A percentile compares a stretch with the other conserved stretches of the same genome.
Conservation (phyloP, 495 filamentous ascomycete species). For the Podospora pseudocomata region DNA sequence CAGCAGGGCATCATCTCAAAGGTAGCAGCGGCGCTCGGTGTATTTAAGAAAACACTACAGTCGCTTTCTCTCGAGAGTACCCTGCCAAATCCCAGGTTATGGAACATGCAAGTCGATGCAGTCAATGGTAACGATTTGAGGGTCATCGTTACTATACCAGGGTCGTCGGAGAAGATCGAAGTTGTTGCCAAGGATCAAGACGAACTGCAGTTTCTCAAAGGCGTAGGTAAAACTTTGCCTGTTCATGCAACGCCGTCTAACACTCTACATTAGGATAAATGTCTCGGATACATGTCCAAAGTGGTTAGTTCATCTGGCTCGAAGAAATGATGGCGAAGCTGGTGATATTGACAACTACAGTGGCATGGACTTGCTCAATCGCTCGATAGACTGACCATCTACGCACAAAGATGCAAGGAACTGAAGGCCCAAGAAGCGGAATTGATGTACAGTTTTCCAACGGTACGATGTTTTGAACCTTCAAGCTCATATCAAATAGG, state of each 20-base stretch:
- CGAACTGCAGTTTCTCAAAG: slow-evolving; percentile 9
- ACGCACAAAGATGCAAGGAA: not conserved
- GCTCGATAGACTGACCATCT: not conserved
- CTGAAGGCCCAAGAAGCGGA: not conserved
- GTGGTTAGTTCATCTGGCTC: slow-evolving; percentile 7
- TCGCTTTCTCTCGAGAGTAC: not conserved
- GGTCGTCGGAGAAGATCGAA: not conserved
- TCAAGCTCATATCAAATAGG: slow-evolving; percentile 4
- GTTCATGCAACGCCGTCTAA: not conserved
- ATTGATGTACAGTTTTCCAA: not conserved
- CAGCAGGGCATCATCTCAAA: slow-evolving; percentile 7
- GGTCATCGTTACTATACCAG: slow-evolving; percentile 9
- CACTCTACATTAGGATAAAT: slow-evolving; percentile 13
- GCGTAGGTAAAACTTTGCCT: slow-evolving; percentile 15
- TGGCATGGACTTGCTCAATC: not conserved
- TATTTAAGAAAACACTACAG: slow-evolving; percentile 3
- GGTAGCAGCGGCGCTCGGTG: not conserved
- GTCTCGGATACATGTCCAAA: slow-evolving; percentile 23
- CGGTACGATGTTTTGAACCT: not conserved
- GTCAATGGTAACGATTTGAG: slow-evolving; percentile 1
- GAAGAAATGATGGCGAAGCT: not conserved
- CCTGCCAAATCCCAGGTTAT: not conserved
- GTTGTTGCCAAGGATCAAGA: slow-evolving; percentile 14
- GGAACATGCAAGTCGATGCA: not conserved
- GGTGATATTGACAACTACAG: not conserved